These are phyloP conservation scores for Claviceps digitariae DNA, from an alignment of 2,329 filamentous ascomycete species.

Conservation along the genomic window DNA sequence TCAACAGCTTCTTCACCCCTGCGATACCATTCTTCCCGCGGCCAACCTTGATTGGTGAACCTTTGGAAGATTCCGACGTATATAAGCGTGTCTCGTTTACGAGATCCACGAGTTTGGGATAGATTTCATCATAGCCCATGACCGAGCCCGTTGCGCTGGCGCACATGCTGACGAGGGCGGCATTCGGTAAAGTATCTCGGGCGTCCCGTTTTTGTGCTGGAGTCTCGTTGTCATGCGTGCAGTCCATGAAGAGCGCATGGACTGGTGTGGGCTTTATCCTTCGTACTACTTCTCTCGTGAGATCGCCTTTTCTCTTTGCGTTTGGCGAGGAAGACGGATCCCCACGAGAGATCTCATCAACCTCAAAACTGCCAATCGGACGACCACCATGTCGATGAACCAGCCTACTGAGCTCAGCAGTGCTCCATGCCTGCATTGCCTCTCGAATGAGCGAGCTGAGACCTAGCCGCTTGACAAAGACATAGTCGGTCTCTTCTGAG, in stretches of 20 bases:
- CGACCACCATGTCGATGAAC: slow-evolving; percentile 89
- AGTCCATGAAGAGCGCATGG: slow-evolving; percentile 96
- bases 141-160: slow-evolving; percentile 88
- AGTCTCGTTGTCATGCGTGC: slow-evolving; percentile 95
- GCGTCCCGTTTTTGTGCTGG: slow-evolving; percentile 92
- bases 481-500: slow-evolving; percentile 88
- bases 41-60: slow-evolving; percentile 45
- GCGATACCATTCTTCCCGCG: slow-evolving; percentile 75
- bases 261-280: slow-evolving; percentile 79
- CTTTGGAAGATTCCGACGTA: slow-evolving; percentile 57
- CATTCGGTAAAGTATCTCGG: slow-evolving; percentile 84
- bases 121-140: slow-evolving; percentile 96
- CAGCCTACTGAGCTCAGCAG: slow-evolving; percentile 77
- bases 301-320: slow-evolving; percentile 17
- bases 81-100: slow-evolving; percentile 82
- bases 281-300: slow-evolving; percentile 53
- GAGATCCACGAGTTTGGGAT: slow-evolving; percentile 83
- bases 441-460: slow-evolving; percentile 87
- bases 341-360: slow-evolving; percentile 66
- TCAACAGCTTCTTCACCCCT: slow-evolving; percentile 80
- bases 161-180: slow-evolving; percentile 91
- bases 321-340: slow-evolving; percentile 26
- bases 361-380: slow-evolving; percentile 92
- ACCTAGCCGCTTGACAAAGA: slow-evolving; percentile 87
- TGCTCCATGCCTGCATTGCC: slow-evolving; percentile 97